Percentiles rank a stretch among this genome's conserved stretches.
phyloP scores from a whole-genome alignment of 441 rosid genomes.

The Codiaeum variegatum region DNA sequence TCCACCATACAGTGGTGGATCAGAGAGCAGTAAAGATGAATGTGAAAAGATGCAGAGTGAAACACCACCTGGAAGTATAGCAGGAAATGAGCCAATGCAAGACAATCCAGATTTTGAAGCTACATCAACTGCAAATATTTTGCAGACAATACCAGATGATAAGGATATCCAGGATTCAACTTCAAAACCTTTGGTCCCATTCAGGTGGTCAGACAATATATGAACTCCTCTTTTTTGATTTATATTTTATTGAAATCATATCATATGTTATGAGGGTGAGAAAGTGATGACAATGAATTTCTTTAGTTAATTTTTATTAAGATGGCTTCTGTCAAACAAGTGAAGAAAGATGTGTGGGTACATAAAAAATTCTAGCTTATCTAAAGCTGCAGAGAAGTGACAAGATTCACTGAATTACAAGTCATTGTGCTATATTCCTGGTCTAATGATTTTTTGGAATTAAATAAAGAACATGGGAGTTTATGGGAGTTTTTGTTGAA shows the following conservation, averaged over 20 bases:
- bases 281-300: neutral
- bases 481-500: neutral
- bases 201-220: constrained; percentile 37
- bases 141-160: constrained; percentile 24
- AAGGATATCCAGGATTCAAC: constrained; percentile 27
- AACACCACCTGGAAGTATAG: constrained; percentile 21
- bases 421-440: neutral
- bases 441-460: neutral
- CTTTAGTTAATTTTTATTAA: neutral
- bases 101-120: constrained; percentile 27
- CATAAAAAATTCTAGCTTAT: neutral
- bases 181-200: constrained; percentile 22
- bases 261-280: neutral
- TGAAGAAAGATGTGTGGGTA: neutral
- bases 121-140: constrained; percentile 23
- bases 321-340: neutral
- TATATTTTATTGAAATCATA: neutral
- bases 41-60: constrained; percentile 27
- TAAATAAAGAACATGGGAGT: neutral
- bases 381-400: neutral
- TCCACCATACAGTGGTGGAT: constrained; percentile 19
- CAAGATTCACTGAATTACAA: neutral
- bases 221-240: neutral
- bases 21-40: constrained; percentile 28
- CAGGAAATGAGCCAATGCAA: constrained; percentile 20